These are phyloP conservation scores for Coemansia sp. DNA, from an alignment of 192 early-diverging fungal genomes.

Conservation along the genomic window DNA sequence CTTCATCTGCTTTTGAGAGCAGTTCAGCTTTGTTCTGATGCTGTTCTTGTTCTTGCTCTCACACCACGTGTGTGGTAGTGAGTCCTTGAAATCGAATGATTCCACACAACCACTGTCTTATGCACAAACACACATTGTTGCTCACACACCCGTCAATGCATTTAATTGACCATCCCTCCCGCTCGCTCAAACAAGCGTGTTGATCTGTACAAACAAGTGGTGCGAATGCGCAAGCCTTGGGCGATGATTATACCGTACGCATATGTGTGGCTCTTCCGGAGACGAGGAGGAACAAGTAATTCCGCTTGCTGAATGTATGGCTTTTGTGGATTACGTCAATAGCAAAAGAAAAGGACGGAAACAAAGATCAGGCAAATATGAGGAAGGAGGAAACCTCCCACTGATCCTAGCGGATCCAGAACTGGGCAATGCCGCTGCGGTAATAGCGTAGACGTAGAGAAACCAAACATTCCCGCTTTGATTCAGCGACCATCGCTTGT, in stretches of 20 bases:
- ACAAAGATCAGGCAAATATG: too few relatives aligned
- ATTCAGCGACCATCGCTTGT: constrained; percentile 22
- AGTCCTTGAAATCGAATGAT: background rate
- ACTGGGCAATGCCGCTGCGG: too few relatives aligned
- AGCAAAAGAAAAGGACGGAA: background rate
- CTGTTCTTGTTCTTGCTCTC: too few relatives aligned
- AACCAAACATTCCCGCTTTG: background rate
- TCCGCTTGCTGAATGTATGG: background rate
- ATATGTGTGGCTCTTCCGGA: background rate
- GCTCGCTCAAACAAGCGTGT: background rate
- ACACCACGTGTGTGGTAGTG: too few relatives aligned
- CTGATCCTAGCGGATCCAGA: too few relatives aligned
- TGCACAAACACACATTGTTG: background rate
- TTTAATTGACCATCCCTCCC: background rate
- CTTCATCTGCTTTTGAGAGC: background rate
- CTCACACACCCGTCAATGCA: background rate
- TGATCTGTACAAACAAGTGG: background rate
- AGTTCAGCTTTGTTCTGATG: background rate
- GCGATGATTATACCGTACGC: background rate
- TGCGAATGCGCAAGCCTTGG: background rate
- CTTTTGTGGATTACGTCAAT: constrained; percentile 1
- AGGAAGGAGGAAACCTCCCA: too few relatives aligned
- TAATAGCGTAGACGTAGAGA: background rate
- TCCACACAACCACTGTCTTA: background rate
- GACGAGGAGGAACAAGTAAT: background rate